Conservation (phyloP, 495 filamentous ascomycete genomes). For the Aspergillus funiculosus region DNA sequence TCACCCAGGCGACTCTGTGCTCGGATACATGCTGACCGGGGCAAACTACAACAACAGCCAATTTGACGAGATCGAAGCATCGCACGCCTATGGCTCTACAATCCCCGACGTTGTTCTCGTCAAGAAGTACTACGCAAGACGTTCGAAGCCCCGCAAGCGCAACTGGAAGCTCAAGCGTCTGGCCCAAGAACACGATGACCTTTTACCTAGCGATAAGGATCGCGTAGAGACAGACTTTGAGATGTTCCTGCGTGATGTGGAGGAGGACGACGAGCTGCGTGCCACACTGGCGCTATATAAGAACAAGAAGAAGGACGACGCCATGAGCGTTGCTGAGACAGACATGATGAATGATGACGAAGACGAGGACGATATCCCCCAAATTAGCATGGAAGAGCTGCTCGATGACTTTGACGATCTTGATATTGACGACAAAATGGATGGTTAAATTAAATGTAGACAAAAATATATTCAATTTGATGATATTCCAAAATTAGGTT, state of each 20-base stretch:
- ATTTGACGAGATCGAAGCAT: conserved; percentile 72
- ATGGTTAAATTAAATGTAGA: conserved; percentile 13
- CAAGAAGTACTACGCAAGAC: conserved; percentile 89
- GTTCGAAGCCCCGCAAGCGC: conserved; percentile 78
- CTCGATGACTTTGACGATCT: conserved; percentile 87
- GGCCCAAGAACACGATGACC: conserved; percentile 73
- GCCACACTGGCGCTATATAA: conserved; percentile 83
- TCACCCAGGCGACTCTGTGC: conserved; percentile 82
- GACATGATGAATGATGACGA: conserved; percentile 59
- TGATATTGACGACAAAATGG: conserved; percentile 50
- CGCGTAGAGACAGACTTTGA: conserved; percentile 88
- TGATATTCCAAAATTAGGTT: too few relatives aligned
- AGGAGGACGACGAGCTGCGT: conserved; percentile 87
- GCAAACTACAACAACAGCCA: conserved; percentile 86
- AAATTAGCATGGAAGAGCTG: conserved; percentile 76
- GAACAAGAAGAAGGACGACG: conserved; percentile 37
- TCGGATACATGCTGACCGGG: conserved; percentile 84
- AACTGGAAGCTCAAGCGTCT: conserved; percentile 94
- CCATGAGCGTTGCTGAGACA: conserved; percentile 27
- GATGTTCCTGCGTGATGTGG: conserved; percentile 92
- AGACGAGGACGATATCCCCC: conserved; percentile 63
- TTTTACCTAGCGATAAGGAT: conserved; percentile 52
- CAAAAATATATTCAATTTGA: too few relatives aligned
- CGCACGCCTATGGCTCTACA: conserved; percentile 59
- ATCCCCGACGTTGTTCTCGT: conserved; percentile 92